These are phyloP conservation scores for Mycena floridula DNA, from an alignment of 768 basidiomycete species.

Conservation along the genomic window DNA sequence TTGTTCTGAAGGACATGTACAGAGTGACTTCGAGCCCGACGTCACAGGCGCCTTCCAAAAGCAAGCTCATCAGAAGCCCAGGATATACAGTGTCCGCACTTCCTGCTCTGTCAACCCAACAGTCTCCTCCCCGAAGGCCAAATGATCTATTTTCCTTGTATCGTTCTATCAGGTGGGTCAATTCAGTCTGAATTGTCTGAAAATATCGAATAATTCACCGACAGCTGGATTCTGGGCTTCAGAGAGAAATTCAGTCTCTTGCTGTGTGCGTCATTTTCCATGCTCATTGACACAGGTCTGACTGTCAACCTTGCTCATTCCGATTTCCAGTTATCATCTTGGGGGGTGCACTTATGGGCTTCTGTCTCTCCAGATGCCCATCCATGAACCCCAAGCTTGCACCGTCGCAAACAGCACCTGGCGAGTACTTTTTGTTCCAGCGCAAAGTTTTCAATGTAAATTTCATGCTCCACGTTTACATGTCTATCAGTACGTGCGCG, in stretches of 20 bases:
- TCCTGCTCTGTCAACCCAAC: too few relatives aligned
- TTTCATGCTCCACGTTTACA: conserved; percentile 19
- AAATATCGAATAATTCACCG: too few relatives aligned
- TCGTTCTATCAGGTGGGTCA: too few relatives aligned
- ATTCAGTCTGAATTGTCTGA: too few relatives aligned
- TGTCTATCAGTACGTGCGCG: conserved; percentile 14
- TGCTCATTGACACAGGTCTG: background rate
- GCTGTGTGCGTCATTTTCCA: conserved; percentile 3
- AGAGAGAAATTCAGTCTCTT: conserved; percentile 16
- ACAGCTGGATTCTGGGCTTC: conserved; percentile 21
- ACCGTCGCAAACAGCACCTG: conserved; percentile 3
- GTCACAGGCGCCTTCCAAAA: too few relatives aligned
- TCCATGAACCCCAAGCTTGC: conserved; percentile 10
- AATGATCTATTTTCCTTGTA: too few relatives aligned
- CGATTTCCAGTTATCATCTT: conserved; percentile 17
- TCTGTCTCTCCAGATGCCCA: conserved; percentile 14
- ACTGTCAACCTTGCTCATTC: too few relatives aligned
- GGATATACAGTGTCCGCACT: too few relatives aligned
- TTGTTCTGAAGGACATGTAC: too few relatives aligned
- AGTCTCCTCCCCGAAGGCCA: too few relatives aligned
- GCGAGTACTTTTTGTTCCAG: conserved; percentile 21
- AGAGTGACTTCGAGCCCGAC: too few relatives aligned
- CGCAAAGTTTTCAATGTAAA: conserved; percentile 13
- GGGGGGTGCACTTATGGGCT: conserved; percentile 21
- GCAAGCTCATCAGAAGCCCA: too few relatives aligned